Percentiles rank a stretch among this genome's conserved stretches.
phyloP scores from a whole-genome alignment of 2,329 filamentous ascomycete genomes.

The Cercospora berteroae region DNA sequence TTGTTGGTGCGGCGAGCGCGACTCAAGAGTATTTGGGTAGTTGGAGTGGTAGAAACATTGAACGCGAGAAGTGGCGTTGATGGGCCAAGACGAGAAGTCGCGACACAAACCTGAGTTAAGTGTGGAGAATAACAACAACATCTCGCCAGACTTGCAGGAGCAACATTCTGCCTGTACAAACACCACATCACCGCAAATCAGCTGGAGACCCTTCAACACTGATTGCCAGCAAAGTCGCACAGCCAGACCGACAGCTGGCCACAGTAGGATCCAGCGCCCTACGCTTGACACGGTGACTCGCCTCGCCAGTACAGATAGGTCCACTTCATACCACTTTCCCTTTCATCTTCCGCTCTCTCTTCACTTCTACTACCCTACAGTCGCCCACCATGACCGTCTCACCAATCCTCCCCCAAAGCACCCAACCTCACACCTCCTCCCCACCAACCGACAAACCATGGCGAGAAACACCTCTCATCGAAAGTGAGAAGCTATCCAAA shows the following conservation, averaged over 20 bases:
- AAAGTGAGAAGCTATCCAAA: slow-evolving; percentile 64
- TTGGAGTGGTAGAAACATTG: too few relatives aligned
- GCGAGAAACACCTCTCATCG: slow-evolving; percentile 69
- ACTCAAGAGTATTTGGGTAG: too few relatives aligned
- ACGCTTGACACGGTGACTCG: not conserved
- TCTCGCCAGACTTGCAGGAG: not conserved
- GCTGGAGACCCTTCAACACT: not conserved
- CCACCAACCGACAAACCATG: slow-evolving; percentile 50
- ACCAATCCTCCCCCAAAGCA: not conserved
- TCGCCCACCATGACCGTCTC: not conserved
- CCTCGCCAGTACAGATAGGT: not conserved
- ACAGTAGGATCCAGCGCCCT: not conserved
- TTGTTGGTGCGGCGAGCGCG: too few relatives aligned
- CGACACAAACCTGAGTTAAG: not conserved
- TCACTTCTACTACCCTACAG: not conserved
- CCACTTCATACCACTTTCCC: not conserved
- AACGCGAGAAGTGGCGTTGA: not conserved
- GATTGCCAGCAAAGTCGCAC: not conserved
- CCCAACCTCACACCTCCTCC: not conserved
- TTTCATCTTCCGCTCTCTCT: not conserved
- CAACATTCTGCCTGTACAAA: not conserved
- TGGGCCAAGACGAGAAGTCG: not conserved
- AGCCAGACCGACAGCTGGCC: not conserved
- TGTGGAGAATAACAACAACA: not conserved
- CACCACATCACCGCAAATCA: not conserved